A percentile compares a stretch with the other conserved stretches of the same genome.
Evolutionary conservation across 2,329 filamentous ascomycete species (phyloP).

Genomic region (Clonostachys chloroleuca): DNA sequence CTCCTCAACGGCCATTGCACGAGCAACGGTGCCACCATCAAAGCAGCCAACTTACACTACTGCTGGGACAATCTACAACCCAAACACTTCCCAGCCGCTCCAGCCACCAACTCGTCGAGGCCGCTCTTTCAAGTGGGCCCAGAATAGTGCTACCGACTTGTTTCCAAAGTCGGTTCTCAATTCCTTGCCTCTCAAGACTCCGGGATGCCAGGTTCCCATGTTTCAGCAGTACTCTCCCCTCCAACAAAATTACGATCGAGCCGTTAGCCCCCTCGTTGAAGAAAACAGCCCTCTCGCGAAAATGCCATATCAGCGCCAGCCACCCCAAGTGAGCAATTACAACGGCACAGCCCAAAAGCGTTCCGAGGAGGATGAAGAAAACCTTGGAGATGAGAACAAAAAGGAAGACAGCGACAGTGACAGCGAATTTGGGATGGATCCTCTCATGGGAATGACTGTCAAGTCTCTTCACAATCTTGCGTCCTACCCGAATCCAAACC

Average conservation of each 20-base stretch:
- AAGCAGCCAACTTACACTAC: conserved; percentile 42
- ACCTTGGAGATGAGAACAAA: conserved; percentile 15
- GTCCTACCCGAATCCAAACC: conserved; percentile 51
- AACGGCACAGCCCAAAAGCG: not conserved
- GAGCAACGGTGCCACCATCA: not conserved
- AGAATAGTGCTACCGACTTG: conserved; percentile 17
- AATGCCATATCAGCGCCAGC: not conserved
- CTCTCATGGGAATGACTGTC: conserved; percentile 31
- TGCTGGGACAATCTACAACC: conserved; percentile 51
- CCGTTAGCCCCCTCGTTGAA: conserved; percentile 31
- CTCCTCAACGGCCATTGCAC: not conserved
- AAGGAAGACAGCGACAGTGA: conserved; percentile 18
- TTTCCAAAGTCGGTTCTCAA: conserved; percentile 29
- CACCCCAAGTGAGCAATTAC: too few species aligned
- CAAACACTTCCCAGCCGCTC: conserved; percentile 34
- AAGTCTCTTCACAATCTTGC: conserved; percentile 49
- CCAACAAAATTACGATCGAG: conserved; percentile 50
- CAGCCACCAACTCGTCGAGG: conserved; percentile 47
- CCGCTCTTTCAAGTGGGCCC: conserved; percentile 35
- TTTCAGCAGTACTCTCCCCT: conserved; percentile 42
- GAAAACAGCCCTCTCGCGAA: conserved; percentile 3
- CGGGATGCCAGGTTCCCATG: conserved; percentile 10
- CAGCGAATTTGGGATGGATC: conserved; percentile 17
- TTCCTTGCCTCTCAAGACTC: conserved; percentile 22
- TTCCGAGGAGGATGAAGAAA: conserved; percentile 7